Evolutionary conservation across 2,329 filamentous ascomycete genomes (phyloP).

Genomic region (Penicillium sp.): DNA sequence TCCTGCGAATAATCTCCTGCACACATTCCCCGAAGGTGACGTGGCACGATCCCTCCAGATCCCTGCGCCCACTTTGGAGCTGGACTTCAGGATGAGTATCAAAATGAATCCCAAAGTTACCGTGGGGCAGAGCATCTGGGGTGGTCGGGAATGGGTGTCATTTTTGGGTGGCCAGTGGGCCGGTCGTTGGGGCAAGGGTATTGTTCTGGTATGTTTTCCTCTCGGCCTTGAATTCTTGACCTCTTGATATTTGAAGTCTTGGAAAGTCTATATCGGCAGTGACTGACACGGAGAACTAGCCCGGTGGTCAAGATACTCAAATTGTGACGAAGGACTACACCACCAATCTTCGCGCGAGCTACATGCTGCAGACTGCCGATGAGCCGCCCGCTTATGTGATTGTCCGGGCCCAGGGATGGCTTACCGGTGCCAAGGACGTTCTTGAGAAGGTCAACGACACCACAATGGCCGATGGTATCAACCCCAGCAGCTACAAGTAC

Average conservation of each 20-base stretch:
- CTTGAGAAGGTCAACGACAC: slow-evolving; percentile 45
- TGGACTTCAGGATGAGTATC: slow-evolving; percentile 50
- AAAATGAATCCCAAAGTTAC: slow-evolving; percentile 47
- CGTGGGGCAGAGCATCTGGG: slow-evolving; percentile 44
- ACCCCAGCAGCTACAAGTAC: slow-evolving; percentile 46
- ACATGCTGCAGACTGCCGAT: slow-evolving; percentile 47
- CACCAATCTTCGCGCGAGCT: slow-evolving; percentile 41
- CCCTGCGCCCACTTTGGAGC: slow-evolving; percentile 43
- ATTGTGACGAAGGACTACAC: slow-evolving; percentile 44
- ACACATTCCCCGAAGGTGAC: slow-evolving; percentile 47
- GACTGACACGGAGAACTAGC: slow-evolving; percentile 25
- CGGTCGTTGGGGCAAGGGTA: slow-evolving; percentile 48
- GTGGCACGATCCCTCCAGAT: slow-evolving; percentile 44
- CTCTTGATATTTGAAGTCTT: slow-evolving; percentile 6
- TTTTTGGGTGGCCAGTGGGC: slow-evolving; percentile 49
- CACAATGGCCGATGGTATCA: slow-evolving; percentile 40
- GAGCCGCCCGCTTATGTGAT: slow-evolving; percentile 47
- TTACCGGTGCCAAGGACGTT: slow-evolving; percentile 45
- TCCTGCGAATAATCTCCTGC: slow-evolving; percentile 46
- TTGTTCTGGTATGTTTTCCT: slow-evolving; percentile 39
- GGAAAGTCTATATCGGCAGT: not conserved
- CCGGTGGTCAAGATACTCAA: slow-evolving; percentile 47
- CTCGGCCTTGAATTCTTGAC: not conserved
- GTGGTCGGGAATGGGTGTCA: slow-evolving; percentile 48
- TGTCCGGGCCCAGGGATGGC: slow-evolving; percentile 44